phyloP scores from a whole-genome alignment of 129 eudicot genomes.

The carrot (Daucus carota) region DH1_v3.0 NC_030386.2:35516501-35517000 shows the following conservation, averaged over 20 bases:
- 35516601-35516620: not conserved
- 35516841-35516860: too few relatives aligned
- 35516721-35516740: not conserved
- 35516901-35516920: too few relatives aligned
- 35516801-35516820: not conserved
- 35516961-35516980: too few relatives aligned
- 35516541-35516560: slow-evolving; percentile 33
- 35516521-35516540: slow-evolving; percentile 34
- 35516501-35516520: not conserved
- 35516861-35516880: too few relatives aligned
- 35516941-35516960: too few relatives aligned
- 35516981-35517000: too few relatives aligned
- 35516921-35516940: too few relatives aligned
- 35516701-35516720: not conserved
- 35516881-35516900: too few relatives aligned
- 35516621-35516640: slow-evolving; percentile 9
- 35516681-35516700: not conserved
- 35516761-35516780: not conserved
- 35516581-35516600: not conserved
- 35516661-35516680: too few relatives aligned
- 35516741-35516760: not conserved
- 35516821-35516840: too few relatives aligned
- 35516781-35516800: not conserved
- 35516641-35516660: not conserved
- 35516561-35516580: not conserved